A percentile compares a stretch with the other conserved stretches of the same genome.
phyloP scores from a whole-genome alignment of 495 filamentous ascomycete species.

The Hypoxylon lenormandii region DNA sequence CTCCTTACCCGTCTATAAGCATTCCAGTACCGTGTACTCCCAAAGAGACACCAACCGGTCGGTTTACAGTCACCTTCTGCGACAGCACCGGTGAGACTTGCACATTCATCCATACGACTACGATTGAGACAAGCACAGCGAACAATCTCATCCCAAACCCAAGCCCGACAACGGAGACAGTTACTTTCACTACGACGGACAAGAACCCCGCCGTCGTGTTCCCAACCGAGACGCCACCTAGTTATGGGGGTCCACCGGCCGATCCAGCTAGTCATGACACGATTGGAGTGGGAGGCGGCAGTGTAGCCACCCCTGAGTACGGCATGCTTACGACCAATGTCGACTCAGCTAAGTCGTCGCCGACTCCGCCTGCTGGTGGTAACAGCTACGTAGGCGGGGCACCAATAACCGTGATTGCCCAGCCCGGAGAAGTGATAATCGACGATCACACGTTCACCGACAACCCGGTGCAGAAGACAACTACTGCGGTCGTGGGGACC shows the following conservation, averaged over 20 bases:
- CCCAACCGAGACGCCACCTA: slow-evolving; percentile 53
- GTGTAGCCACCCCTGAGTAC: slow-evolving; percentile 50
- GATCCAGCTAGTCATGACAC: slow-evolving; percentile 46
- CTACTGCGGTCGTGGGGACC: slow-evolving; percentile 55
- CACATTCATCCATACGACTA: slow-evolving; percentile 44
- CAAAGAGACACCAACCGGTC: slow-evolving; percentile 41
- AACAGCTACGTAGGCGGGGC: not conserved
- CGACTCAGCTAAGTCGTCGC: slow-evolving; percentile 34
- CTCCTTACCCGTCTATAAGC: slow-evolving; percentile 55
- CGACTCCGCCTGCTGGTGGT: slow-evolving; percentile 7
- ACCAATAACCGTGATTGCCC: slow-evolving; percentile 55
- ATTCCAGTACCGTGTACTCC: slow-evolving; percentile 53
- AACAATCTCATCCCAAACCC: slow-evolving; percentile 39
- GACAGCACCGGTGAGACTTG: slow-evolving; percentile 45
- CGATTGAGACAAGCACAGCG: slow-evolving; percentile 36
- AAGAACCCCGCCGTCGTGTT: slow-evolving; percentile 64
- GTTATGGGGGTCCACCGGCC: slow-evolving; percentile 56
- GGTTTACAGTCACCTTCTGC: slow-evolving; percentile 57
- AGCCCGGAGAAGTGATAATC: slow-evolving; percentile 59
- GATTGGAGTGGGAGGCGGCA: slow-evolving; percentile 20
- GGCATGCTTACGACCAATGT: slow-evolving; percentile 30
- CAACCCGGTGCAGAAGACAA: slow-evolving; percentile 50
- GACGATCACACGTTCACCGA: slow-evolving; percentile 57
- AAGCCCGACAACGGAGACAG: slow-evolving; percentile 18
- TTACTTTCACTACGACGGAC: slow-evolving; percentile 60